Conservation (phyloP, 805 yeast genomes). For the Sugiyamaella qingdaonensis region DNA sequence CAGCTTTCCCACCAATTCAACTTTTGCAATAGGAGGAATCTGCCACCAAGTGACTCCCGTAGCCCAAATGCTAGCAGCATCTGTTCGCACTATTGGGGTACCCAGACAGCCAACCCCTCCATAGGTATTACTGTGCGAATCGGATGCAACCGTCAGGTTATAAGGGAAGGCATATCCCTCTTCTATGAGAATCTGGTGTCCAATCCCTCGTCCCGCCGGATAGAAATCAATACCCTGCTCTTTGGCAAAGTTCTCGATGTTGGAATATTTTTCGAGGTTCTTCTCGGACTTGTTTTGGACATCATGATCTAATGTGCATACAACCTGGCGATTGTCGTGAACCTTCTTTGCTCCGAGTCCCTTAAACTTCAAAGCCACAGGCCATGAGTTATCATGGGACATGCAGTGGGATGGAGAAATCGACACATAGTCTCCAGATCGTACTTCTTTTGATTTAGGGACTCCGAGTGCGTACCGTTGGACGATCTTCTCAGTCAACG, state of each 20-base stretch:
- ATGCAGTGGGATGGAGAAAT: constrained; percentile 95
- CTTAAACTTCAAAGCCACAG: constrained; percentile 94
- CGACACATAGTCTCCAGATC: constrained; percentile 90
- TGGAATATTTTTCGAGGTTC: constrained; percentile 79
- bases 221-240: constrained; percentile 93
- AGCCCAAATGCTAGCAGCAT: constrained; percentile 99
- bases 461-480: constrained; percentile 88
- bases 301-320: constrained; percentile 95
- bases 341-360: constrained; percentile 87
- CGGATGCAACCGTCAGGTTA: constrained; percentile 91
- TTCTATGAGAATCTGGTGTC: constrained; percentile 98
- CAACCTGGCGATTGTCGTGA: constrained; percentile 84
- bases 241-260: constrained; percentile 84
- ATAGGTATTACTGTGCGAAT: constrained; percentile 95
- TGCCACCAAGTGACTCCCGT: constrained; percentile 99
- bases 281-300: constrained; percentile 90
- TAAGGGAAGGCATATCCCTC: constrained; percentile 98
- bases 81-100: constrained; percentile 97
- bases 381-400: constrained; percentile 99
- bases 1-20: constrained; percentile 74
- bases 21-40: constrained; percentile 97
- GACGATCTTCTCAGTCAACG: constrained; percentile 91
- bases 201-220: constrained; percentile 99
- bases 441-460: constrained; percentile 69
- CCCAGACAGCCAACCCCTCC: constrained; percentile 97